Percentiles rank a stretch among this genome's conserved stretches.
These are phyloP conservation scores for Fusarium azukiicola DNA, from an alignment of 2,329 filamentous ascomycete genomes.

Conservation along the genomic window DNA sequence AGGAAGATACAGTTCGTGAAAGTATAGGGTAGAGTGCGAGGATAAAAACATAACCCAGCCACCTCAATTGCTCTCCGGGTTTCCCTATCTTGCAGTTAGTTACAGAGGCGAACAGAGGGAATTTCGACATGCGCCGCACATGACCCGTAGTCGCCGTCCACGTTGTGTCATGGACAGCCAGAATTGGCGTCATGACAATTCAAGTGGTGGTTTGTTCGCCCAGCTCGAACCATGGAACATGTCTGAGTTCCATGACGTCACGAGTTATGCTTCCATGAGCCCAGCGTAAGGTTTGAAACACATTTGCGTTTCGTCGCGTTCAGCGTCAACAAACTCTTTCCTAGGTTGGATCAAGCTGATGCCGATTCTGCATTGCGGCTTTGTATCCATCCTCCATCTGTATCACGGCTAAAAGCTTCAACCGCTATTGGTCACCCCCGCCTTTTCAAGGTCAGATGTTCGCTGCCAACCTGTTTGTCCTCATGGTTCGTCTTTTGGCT, in stretches of 20 bases:
- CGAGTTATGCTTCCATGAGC: neutral
- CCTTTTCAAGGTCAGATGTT: conserved; percentile 31
- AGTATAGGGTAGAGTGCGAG: neutral
- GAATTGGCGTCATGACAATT: conserved; percentile 3
- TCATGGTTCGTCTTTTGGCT: conserved; percentile 34
- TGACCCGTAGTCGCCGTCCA: neutral
- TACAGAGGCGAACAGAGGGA: no score
- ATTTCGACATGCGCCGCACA: neutral
- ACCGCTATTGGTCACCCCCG: conserved; percentile 33
- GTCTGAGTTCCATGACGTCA: conserved; percentile 36
- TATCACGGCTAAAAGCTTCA: conserved; percentile 2
- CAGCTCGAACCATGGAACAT: neutral
- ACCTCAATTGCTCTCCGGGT: conserved; percentile 1
- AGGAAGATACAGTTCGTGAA: neutral
- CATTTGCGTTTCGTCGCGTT: conserved; percentile 22
- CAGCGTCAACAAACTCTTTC: neutral
- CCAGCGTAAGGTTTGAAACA: conserved; percentile 13
- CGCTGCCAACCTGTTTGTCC: conserved; percentile 15
- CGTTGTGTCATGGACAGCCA: neutral
- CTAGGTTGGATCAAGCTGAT: neutral
- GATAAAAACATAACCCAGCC: neutral
- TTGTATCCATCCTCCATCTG: neutral
- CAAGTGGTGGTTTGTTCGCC: neutral
- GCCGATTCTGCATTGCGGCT: neutral
- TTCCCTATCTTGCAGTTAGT: neutral